These are phyloP conservation scores for Penicillium sp. DNA, from an alignment of 2,329 filamentous ascomycete species.

Conservation along the genomic window DNA sequence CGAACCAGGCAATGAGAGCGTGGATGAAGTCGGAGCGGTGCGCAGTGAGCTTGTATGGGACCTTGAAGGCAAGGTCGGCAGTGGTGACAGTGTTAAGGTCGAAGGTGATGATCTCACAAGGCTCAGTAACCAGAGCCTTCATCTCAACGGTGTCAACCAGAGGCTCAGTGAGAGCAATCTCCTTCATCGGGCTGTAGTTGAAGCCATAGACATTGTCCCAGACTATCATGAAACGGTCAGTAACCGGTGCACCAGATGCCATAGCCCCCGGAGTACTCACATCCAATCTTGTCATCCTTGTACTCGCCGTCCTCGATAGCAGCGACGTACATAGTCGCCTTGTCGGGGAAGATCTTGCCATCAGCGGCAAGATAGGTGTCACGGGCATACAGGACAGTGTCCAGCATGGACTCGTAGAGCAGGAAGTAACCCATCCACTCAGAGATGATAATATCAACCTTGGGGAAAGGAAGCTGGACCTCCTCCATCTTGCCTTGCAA, in stretches of 20 bases:
- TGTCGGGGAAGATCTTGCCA: slow-evolving; percentile 96
- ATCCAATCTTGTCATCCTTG: slow-evolving; percentile 99
- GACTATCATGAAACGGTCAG: slow-evolving; percentile 53
- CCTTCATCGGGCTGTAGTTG: slow-evolving; percentile 89
- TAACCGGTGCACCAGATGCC: neutral
- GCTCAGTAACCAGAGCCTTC: slow-evolving; percentile 94
- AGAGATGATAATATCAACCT: slow-evolving; percentile 99
- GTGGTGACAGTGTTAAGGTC: slow-evolving; percentile 88
- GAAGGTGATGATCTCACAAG: slow-evolving; percentile 73
- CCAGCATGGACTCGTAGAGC: slow-evolving; percentile 97
- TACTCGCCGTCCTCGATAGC: slow-evolving; percentile 98
- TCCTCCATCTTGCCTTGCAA: slow-evolving; percentile 99
- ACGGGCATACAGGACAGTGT: slow-evolving; percentile 93
- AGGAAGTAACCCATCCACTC: slow-evolving; percentile 99
- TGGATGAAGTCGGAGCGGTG: slow-evolving; percentile 93
- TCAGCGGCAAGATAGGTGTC: slow-evolving; percentile 83
- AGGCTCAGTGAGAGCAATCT: slow-evolving; percentile 87
- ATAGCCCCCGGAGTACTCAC: slow-evolving; percentile 51
- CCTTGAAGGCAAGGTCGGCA: slow-evolving; percentile 75
- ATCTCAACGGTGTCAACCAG: slow-evolving; percentile 97
- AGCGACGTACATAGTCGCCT: slow-evolving; percentile 93
- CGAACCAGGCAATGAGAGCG: slow-evolving; percentile 96
- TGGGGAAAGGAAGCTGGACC: slow-evolving; percentile 82
- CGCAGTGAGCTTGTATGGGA: slow-evolving; percentile 67
- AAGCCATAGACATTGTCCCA: slow-evolving; percentile 99